Evolutionary conservation across 306 rosid genomes (phyloP).

Genomic region (Glycine tomentella): DNA sequence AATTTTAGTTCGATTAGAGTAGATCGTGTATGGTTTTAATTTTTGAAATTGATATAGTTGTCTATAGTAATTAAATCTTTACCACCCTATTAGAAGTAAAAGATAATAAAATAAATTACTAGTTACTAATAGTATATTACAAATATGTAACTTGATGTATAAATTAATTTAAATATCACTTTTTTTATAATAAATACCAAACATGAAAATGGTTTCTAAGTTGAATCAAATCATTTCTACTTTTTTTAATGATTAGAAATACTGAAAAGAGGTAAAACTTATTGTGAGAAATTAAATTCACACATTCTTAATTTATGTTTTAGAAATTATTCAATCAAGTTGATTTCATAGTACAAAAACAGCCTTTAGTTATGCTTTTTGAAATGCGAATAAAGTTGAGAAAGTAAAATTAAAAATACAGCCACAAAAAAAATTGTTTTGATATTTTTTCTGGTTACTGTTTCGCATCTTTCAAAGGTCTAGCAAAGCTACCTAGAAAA

Average conservation of each 20-base stretch:
- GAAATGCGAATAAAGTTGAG: constrained; percentile 11
- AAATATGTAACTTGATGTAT: background rate
- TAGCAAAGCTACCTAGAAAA: constrained; percentile 20
- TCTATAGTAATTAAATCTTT: background rate
- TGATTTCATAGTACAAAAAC: background rate
- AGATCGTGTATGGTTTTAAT: background rate
- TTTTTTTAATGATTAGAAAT: background rate
- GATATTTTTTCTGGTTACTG: constrained; percentile 12
- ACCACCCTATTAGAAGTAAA: background rate
- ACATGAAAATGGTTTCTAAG: constrained; percentile 7
- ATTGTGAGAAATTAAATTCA: background rate
- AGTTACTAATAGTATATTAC: background rate
- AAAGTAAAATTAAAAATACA: background rate
- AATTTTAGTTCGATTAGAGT: background rate
- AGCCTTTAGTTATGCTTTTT: background rate
- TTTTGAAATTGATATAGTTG: background rate
- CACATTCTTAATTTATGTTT: background rate
- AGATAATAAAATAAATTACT: background rate
- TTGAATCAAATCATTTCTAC: background rate
- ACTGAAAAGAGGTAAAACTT: too few species aligned
- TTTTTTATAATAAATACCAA: background rate
- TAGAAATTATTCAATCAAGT: background rate
- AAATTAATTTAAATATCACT: background rate
- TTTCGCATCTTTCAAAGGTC: background rate
- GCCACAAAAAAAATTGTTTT: background rate